Evolutionary conservation across 2,329 filamentous ascomycete species (phyloP).

Genomic region (Calonectria multiphialidica): DNA sequence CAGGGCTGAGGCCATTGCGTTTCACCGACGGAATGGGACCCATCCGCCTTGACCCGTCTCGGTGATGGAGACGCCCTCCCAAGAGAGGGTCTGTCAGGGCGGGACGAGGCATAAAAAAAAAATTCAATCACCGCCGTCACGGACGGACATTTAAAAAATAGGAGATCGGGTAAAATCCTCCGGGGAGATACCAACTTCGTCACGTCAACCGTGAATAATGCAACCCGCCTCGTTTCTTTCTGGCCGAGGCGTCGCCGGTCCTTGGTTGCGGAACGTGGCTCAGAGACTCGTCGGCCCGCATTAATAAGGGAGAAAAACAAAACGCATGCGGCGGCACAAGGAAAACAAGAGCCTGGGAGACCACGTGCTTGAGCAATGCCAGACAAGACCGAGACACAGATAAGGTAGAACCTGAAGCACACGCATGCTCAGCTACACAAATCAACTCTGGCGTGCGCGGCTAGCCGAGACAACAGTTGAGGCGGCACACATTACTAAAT

Average conservation of each 20-base stretch:
- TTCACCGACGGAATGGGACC: constrained; percentile 23
- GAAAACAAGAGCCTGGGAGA: background rate
- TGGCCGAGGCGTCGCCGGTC: constrained; percentile 24
- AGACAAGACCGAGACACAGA: background rate
- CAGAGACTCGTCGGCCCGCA: constrained; percentile 23
- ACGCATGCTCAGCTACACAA: background rate
- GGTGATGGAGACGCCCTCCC: background rate
- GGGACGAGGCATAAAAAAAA: constrained; percentile 25
- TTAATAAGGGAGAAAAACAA: background rate
- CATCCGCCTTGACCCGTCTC: constrained; percentile 11
- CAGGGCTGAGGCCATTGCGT: constrained; percentile 21
- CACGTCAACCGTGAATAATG: constrained; percentile 7
- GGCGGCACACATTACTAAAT: background rate
- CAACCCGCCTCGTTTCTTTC: background rate
- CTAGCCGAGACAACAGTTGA: constrained; percentile 1
- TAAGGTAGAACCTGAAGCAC: background rate
- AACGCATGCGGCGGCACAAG: constrained; percentile 26
- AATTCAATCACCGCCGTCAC: constrained; percentile 10
- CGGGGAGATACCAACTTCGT: background rate
- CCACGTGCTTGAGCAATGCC: constrained; percentile 1
- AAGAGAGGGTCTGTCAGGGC: constrained; percentile 3
- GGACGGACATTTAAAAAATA: constrained; percentile 7
- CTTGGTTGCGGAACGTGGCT: constrained; percentile 17
- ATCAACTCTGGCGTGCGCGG: background rate
- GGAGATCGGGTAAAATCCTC: background rate